These are phyloP conservation scores for Didymella sp. DNA, from an alignment of 2,329 filamentous ascomycete species.

Conservation along the genomic window DNA sequence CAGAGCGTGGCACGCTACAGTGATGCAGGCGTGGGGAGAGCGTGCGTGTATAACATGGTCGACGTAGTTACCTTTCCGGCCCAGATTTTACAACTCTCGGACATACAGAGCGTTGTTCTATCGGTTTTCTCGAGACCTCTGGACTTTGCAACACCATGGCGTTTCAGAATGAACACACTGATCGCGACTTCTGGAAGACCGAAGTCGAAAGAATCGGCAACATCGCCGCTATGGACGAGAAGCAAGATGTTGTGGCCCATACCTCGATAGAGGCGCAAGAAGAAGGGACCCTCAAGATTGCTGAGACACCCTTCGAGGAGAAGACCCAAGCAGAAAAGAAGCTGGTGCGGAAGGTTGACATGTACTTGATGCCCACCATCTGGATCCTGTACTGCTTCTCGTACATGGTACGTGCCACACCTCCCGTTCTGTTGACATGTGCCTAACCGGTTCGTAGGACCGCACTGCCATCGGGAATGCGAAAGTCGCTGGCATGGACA, in stretches of 20 bases:
- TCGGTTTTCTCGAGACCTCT: not conserved
- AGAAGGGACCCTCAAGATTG: slow-evolving; percentile 15
- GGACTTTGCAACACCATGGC: slow-evolving; percentile 2
- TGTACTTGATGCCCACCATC: slow-evolving; percentile 36
- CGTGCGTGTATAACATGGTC: slow-evolving; percentile 1
- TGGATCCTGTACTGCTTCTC: slow-evolving; percentile 36
- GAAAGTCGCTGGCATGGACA: slow-evolving; percentile 41
- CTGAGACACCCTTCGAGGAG: slow-evolving; percentile 18
- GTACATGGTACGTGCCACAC: slow-evolving; percentile 27
- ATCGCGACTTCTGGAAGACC: slow-evolving; percentile 14
- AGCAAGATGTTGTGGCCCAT: slow-evolving; percentile 9
- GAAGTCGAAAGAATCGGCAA: slow-evolving; percentile 17
- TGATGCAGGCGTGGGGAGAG: not conserved
- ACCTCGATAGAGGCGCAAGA: slow-evolving; percentile 3
- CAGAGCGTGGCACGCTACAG: not conserved
- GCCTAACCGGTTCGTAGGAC: slow-evolving; percentile 19
- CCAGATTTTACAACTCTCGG: not conserved
- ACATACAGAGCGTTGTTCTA: not conserved
- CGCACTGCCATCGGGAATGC: slow-evolving; percentile 53
- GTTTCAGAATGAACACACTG: slow-evolving; percentile 3
- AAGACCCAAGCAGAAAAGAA: slow-evolving; percentile 30
- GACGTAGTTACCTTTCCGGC: not conserved
- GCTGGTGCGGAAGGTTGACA: slow-evolving; percentile 33
- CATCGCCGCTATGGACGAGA: slow-evolving; percentile 15
- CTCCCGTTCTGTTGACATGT: not conserved